These are phyloP conservation scores for Colletotrichum ledebouriae DNA, from an alignment of 2,329 filamentous ascomycete genomes.

Conservation along the genomic window DNA sequence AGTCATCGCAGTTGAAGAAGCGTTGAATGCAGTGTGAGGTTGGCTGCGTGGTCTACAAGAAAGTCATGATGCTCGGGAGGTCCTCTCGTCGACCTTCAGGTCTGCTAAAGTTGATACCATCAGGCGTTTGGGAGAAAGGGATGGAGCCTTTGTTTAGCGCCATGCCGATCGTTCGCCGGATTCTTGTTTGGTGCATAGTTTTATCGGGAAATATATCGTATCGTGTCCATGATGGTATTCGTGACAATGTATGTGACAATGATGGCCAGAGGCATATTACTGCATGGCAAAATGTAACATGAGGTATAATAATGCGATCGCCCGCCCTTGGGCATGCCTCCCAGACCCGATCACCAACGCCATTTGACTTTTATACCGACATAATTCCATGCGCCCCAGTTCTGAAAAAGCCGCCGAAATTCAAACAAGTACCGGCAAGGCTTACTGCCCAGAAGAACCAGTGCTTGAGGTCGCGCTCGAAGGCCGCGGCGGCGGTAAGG, in stretches of 20 bases:
- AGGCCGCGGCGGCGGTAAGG: conserved; percentile 56
- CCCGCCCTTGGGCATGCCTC: conserved; percentile 15
- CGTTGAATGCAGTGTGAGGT: no score
- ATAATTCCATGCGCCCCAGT: conserved; percentile 11
- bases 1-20: no score
- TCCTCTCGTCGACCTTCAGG: background rate
- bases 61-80: conserved; percentile 3
- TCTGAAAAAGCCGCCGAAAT: conserved; percentile 1
- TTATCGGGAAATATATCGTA: background rate
- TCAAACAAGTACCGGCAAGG: conserved; percentile 41
- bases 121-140: background rate
- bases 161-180: background rate
- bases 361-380: conserved; percentile 11
- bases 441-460: conserved; percentile 57
- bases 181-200: background rate
- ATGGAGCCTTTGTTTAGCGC: background rate
- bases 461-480: conserved; percentile 59
- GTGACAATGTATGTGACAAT: conserved; percentile 17
- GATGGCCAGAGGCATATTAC: conserved; percentile 20
- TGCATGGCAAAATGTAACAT: conserved; percentile 32
- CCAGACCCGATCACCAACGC: conserved; percentile 36
- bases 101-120: background rate
- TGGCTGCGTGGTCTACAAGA: no score
- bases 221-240: conserved; percentile 24
- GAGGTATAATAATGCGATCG: conserved; percentile 39